phyloP scores from a whole-genome alignment of 2,329 filamentous ascomycete genomes.

The Claviceps capensis region DNA sequence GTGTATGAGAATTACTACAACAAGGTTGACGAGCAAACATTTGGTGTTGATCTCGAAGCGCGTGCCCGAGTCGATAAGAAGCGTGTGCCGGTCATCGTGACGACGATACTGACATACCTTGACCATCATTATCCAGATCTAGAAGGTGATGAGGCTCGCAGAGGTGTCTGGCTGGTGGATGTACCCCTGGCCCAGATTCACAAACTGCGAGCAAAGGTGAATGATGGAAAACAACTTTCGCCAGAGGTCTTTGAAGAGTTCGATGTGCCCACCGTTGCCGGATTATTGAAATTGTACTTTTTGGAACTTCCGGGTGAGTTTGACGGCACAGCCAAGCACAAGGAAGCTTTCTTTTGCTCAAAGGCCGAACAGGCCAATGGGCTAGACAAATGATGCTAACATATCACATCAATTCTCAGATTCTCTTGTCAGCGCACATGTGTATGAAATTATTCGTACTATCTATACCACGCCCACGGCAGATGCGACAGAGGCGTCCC shows the following conservation, averaged over 20 bases:
- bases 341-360: no score
- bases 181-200: conserved; percentile 78
- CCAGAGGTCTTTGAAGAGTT: conserved; percentile 71
- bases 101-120: conserved; percentile 83
- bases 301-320: conserved; percentile 79
- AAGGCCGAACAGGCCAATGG: no score
- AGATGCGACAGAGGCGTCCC: conserved; percentile 62
- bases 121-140: conserved; percentile 96
- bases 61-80: conserved; percentile 88
- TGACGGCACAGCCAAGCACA: background rate
- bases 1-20: conserved; percentile 99
- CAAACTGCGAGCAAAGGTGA: conserved; percentile 67
- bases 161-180: conserved; percentile 88
- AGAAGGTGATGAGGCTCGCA: conserved; percentile 85
- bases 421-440: conserved; percentile 93
- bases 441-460: conserved; percentile 97
- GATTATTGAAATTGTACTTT: conserved; percentile 84
- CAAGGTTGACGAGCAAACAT: conserved; percentile 92
- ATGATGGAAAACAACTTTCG: conserved; percentile 71
- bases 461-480: conserved; percentile 77
- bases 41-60: conserved; percentile 95
- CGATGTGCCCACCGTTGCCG: conserved; percentile 88
- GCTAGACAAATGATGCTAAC: background rate
- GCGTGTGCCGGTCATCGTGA: conserved; percentile 83
- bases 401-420: conserved; percentile 38